A percentile compares a stretch with the other conserved stretches of the same genome.
Evolutionary conservation across 176 grass and related monocot genomes (phyloP).

Genomic region (Avena eriantha): DNA sequence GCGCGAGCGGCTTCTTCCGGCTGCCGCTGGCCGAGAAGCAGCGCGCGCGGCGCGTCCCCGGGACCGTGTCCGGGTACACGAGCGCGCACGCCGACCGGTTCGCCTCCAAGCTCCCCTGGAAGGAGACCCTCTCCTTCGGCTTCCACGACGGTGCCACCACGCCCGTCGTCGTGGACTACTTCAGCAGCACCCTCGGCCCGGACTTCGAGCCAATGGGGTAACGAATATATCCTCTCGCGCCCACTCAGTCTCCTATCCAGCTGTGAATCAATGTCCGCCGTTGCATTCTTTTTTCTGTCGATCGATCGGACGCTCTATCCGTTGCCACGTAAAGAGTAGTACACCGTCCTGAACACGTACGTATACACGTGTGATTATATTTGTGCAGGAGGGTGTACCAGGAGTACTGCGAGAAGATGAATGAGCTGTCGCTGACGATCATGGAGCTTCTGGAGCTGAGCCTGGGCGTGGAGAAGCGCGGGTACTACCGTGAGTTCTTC

Average conservation of each 20-base stretch:
- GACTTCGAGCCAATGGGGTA: slow-evolving; percentile 80
- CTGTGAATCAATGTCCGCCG: background rate
- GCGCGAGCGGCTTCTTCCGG: slow-evolving; percentile 66
- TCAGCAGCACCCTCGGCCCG: slow-evolving; percentile 66
- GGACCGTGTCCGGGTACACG: slow-evolving; percentile 78
- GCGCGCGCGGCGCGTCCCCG: slow-evolving; percentile 58
- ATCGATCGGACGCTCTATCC: background rate
- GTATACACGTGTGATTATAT: background rate
- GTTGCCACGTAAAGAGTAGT: background rate
- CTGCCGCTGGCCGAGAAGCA: slow-evolving; percentile 67
- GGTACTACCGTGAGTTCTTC: slow-evolving; percentile 80
- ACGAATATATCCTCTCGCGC: background rate
- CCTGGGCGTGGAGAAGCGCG: slow-evolving; percentile 67
- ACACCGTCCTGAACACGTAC: no score
- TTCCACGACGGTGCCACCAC: slow-evolving; percentile 38
- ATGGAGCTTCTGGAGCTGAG: slow-evolving; percentile 89
- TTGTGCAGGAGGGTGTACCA: slow-evolving; percentile 70
- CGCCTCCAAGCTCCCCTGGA: slow-evolving; percentile 86
- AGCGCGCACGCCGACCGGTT: slow-evolving; percentile 90
- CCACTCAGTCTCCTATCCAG: background rate
- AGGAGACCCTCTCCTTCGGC: slow-evolving; percentile 93
- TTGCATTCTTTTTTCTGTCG: background rate
- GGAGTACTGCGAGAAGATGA: slow-evolving; percentile 79
- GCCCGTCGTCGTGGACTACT: slow-evolving; percentile 68
- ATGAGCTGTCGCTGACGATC: slow-evolving; percentile 74